A percentile compares a stretch with the other conserved stretches of the same genome.
Evolutionary conservation across 2,329 filamentous ascomycete genomes (phyloP).

Genomic region (Chaetomium sp.): DNA sequence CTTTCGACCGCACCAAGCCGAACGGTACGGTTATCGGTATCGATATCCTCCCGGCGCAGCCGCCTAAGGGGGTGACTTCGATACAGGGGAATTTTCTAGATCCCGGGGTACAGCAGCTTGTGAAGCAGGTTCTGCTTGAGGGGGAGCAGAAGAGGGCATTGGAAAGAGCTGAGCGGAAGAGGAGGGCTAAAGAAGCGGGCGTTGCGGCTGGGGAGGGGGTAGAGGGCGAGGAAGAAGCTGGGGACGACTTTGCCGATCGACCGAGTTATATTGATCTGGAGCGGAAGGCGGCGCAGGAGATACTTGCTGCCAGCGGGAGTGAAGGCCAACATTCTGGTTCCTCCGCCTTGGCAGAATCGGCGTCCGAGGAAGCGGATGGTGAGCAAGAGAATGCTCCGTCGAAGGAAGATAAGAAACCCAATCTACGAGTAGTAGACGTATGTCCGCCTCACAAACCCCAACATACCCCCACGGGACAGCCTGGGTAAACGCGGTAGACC

Average conservation of each 20-base stretch:
- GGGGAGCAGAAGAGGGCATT: slow-evolving; percentile 11
- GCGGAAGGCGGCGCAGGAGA: slow-evolving; percentile 30
- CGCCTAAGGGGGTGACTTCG: slow-evolving; percentile 83
- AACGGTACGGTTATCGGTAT: slow-evolving; percentile 79
- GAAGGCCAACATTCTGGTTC: background rate
- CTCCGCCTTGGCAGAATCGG: background rate
- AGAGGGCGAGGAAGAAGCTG: slow-evolving; percentile 18
- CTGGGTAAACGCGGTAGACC: background rate
- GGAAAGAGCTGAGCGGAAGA: slow-evolving; percentile 18
- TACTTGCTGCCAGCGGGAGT: slow-evolving; percentile 17
- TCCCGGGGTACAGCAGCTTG: slow-evolving; percentile 63
- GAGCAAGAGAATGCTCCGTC: slow-evolving; percentile 2
- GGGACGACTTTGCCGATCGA: slow-evolving; percentile 30
- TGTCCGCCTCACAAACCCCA: slow-evolving; percentile 23
- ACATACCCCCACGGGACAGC: background rate
- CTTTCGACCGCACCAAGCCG: slow-evolving; percentile 69
- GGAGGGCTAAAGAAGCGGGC: slow-evolving; percentile 14
- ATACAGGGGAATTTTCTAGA: slow-evolving; percentile 93
- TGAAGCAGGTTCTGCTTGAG: slow-evolving; percentile 65
- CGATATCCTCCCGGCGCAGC: slow-evolving; percentile 87
- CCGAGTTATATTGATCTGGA: slow-evolving; percentile 64
- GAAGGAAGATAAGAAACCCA: slow-evolving; percentile 9
- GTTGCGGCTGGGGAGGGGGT: slow-evolving; percentile 16
- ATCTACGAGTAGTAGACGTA: slow-evolving; percentile 65
- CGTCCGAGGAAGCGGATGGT: background rate